Percentiles rank a stretch among this genome's conserved stretches.
phyloP scores from a whole-genome alignment of 768 basidiomycete genomes.

The Pleurotus eryngii region DNA sequence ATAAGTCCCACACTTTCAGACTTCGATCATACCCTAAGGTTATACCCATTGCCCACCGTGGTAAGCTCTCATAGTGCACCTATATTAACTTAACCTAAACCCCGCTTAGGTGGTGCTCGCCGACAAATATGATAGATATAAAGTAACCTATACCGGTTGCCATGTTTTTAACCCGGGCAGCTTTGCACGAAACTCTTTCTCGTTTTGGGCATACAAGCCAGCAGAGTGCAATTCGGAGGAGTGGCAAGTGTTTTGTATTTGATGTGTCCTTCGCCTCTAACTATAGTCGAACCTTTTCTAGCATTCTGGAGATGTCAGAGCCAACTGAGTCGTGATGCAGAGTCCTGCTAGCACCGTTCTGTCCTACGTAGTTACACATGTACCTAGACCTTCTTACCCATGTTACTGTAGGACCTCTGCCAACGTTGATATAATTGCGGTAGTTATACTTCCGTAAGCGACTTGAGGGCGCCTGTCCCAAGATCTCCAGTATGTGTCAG shows the following conservation, averaged over 20 bases:
- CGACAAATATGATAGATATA: conserved; percentile 94
- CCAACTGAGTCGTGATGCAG: too few species aligned
- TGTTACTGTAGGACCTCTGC: too few species aligned
- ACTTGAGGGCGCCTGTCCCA: too few species aligned
- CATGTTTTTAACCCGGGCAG: conserved; percentile 98
- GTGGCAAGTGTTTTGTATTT: conserved; percentile 44
- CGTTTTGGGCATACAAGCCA: conserved; percentile 90
- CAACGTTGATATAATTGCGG: too few species aligned
- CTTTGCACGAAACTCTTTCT: conserved; percentile 78
- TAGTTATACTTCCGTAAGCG: too few species aligned
- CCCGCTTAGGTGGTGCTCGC: conserved; percentile 76
- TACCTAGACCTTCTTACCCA: too few species aligned
- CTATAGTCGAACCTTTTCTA: too few species aligned
- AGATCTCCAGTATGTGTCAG: neutral
- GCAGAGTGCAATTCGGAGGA: conserved; percentile 82
- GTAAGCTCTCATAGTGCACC: conserved; percentile 40
- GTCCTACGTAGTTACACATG: too few species aligned
- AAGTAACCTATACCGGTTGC: conserved; percentile 95
- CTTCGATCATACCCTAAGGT: conserved; percentile 85
- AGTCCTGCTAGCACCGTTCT: too few species aligned
- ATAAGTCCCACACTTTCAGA: conserved; percentile 88
- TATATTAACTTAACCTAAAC: too few species aligned
- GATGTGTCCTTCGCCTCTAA: too few species aligned
- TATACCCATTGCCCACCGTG: conserved; percentile 92
- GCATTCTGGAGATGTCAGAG: too few species aligned